A percentile compares a stretch with the other conserved stretches of the same genome.
Conservation (phyloP, 163 green algal genomes). For the Picocystis sp. region DNA sequence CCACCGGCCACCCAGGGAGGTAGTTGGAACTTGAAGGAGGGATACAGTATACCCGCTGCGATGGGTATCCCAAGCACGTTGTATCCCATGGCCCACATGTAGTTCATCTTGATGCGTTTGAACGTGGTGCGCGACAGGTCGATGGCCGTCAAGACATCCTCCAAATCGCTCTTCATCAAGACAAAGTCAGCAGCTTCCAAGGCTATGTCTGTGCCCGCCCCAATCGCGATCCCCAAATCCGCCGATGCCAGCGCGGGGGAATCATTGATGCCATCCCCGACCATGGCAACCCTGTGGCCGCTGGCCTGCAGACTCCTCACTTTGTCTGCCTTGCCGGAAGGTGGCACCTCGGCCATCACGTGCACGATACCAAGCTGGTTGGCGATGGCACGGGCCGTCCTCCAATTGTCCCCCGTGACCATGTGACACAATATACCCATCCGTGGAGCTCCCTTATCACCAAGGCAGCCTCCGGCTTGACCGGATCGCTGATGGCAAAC, state of each 20-base stretch:
- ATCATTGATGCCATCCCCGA: slow-evolving; percentile 96
- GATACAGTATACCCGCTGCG: slow-evolving; percentile 47
- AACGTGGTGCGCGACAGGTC: slow-evolving; percentile 67
- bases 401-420: slow-evolving; percentile 56
- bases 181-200: slow-evolving; percentile 73
- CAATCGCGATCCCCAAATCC: slow-evolving; percentile 87
- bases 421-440: slow-evolving; percentile 25
- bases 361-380: slow-evolving; percentile 32
- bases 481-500: slow-evolving; percentile 61
- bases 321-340: slow-evolving; percentile 33
- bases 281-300: slow-evolving; percentile 55
- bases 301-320: slow-evolving; percentile 23
- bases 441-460: slow-evolving; percentile 54
- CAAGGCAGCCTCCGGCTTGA: slow-evolving; percentile 67
- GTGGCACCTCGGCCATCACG: slow-evolving; percentile 36
- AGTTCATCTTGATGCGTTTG: slow-evolving; percentile 62
- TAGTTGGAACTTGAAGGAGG: slow-evolving; percentile 42
- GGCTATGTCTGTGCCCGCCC: slow-evolving; percentile 62
- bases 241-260: slow-evolving; percentile 73
- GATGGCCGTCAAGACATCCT: slow-evolving; percentile 70
- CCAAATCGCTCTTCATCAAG: slow-evolving; percentile 65
- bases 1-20: slow-evolving; percentile 73
- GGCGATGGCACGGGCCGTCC: slow-evolving; percentile 38
- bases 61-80: slow-evolving; percentile 60
- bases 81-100: slow-evolving; percentile 66